A percentile compares a stretch with the other conserved stretches of the same genome.
These are phyloP conservation scores for Asterochloris erici DNA, from an alignment of 139 green algal genomes.

Conservation along the genomic window DNA sequence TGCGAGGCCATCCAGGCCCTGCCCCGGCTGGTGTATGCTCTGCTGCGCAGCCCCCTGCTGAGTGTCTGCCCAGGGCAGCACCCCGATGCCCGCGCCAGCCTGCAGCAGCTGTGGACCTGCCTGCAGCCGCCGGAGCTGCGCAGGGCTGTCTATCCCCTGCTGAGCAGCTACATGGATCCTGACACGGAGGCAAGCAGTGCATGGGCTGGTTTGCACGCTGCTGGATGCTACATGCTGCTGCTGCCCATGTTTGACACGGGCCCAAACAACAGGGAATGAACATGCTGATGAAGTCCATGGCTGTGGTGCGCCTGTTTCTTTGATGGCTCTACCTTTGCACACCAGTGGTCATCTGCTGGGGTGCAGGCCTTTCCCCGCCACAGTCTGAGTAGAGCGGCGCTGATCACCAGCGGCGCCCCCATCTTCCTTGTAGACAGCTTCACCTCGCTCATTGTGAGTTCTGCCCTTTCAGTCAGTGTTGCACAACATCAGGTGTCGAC, in stretches of 20 bases:
- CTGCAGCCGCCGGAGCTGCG: conserved; percentile 71
- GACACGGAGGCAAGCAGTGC: conserved; percentile 30
- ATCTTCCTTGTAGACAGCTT: conserved; percentile 89
- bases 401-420: conserved; percentile 48
- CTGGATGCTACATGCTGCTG: not conserved
- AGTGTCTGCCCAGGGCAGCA: conserved; percentile 25
- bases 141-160: conserved; percentile 74
- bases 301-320: not conserved
- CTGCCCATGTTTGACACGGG: not conserved
- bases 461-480: not conserved
- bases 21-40: conserved; percentile 79
- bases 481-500: not conserved
- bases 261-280: no score
- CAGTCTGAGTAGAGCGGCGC: conserved; percentile 58
- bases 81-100: conserved; percentile 61
- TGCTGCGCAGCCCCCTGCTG: conserved; percentile 75
- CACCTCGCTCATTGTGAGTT: conserved; percentile 52
- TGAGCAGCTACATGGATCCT: conserved; percentile 51
- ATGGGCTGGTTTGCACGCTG: not conserved
- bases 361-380: conserved; percentile 50
- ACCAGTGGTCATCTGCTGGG: not conserved
- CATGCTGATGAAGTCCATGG: not conserved
- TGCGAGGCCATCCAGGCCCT: conserved; percentile 57
- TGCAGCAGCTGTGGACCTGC: conserved; percentile 50
- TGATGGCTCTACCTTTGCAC: not conserved